Evolutionary conservation across 352 stramenopile genomes (phyloP), one percentile per base, ranked within the genome.

Genomic region (Globisporangium mamillatum): DNA sequence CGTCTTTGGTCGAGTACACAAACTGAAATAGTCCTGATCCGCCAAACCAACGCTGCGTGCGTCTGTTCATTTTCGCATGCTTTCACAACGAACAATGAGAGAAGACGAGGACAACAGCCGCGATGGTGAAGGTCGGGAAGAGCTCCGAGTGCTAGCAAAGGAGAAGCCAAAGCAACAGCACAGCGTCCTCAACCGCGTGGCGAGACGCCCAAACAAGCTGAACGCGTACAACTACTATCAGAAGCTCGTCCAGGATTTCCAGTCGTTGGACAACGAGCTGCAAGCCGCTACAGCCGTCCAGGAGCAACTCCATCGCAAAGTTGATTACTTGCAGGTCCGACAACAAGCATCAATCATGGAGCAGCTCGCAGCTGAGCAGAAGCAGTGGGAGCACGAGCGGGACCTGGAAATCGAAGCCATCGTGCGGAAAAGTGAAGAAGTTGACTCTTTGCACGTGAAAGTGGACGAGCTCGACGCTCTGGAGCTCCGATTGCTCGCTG

Each of bases 151-250:
- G 10, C 34, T 29, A 6, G 14, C 14, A 2, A 20, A 24, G 14
- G 18, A 22, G 8, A 25, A 34, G 18, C 4, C 18, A n/a, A 34
- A 27, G n/a, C 25, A 60, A 34, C 38, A n/a, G 18, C 34, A 1
- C 25, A 57, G 22, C 27, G 20, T 14, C 2, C 16, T 56, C 27
- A 44, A 46, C 4, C 41, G 44, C 46, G 18, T 18, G 2, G 25
- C 61, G 38, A 50, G 16, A 24, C 66, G 27, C 5, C 57, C 41
- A 32, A 66, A 25, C 52, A 69, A 70, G 18, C 63, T 70, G 0
- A 88, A 70, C 62, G 75, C 78, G 3, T 89, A 86, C 63, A 72
- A 71, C 38, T 74, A 88, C 61, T 89, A 88, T 60, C 78, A 83
- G 60, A 86, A 86, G 46, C 76, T 88, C 9, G 66, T 78, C 22